Percentiles rank a stretch among this genome's conserved stretches.
Conservation (phyloP, 2,329 filamentous ascomycete genomes). For the Botryosphaeria dothidea region DNA sequence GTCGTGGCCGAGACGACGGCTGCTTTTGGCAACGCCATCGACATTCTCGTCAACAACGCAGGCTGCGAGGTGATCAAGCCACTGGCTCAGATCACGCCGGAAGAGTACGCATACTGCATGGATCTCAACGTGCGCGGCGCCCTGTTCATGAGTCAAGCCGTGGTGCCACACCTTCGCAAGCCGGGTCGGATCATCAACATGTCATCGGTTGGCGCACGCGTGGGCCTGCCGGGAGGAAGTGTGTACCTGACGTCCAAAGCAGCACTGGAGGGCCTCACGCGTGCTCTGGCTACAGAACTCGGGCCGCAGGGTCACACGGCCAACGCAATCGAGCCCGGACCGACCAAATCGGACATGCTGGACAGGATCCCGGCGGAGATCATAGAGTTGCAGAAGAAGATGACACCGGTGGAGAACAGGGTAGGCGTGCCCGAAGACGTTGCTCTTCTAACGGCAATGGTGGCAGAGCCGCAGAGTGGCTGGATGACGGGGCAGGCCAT, state of each 20-base stretch:
- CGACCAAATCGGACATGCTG: constrained; percentile 60
- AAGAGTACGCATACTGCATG: constrained; percentile 57
- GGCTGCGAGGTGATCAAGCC: constrained; percentile 31
- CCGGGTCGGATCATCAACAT: constrained; percentile 61
- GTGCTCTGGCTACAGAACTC: constrained; percentile 60
- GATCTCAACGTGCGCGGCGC: constrained; percentile 59
- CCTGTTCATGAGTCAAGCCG: constrained; percentile 55
- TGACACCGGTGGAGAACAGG: constrained; percentile 54
- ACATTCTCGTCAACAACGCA: constrained; percentile 48
- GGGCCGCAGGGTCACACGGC: constrained; percentile 60
- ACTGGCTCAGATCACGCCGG: constrained; percentile 43
- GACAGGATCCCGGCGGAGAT: constrained; percentile 53
- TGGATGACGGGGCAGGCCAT: constrained; percentile 56
- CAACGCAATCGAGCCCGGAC: constrained; percentile 62
- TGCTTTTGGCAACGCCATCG: constrained; percentile 42
- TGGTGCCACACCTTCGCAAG: constrained; percentile 52
- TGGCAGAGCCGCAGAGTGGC: constrained; percentile 50
- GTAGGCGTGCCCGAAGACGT: constrained; percentile 57
- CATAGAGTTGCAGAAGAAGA: constrained; percentile 50
- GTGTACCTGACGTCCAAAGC: constrained; percentile 61
- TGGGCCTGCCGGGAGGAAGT: constrained; percentile 47
- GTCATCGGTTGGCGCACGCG: constrained; percentile 54
- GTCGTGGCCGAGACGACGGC: constrained; percentile 39
- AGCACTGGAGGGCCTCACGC: constrained; percentile 61
- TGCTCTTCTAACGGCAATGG: constrained; percentile 56